These are phyloP conservation scores for Elongisporangium prolatum DNA, from an alignment of 352 stramenopile species.

Conservation along the genomic window DNA sequence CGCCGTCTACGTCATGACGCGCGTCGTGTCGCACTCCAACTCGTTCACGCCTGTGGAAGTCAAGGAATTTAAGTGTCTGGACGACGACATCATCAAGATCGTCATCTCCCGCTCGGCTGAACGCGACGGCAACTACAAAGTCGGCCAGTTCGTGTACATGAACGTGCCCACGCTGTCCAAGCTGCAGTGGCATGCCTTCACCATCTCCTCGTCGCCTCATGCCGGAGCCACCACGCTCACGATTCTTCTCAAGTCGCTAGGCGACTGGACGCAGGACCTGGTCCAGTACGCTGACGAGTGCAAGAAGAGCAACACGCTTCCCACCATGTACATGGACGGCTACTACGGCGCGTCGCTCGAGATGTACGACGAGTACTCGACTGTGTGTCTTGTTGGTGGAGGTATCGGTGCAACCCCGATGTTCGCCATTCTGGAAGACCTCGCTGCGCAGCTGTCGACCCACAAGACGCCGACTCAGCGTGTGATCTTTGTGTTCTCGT, in stretches of 20 bases:
- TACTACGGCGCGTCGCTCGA: constrained; percentile 10
- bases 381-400: constrained; percentile 6
- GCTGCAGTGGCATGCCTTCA: constrained; percentile 25
- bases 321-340: constrained; percentile 18
- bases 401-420: constrained; percentile 7
- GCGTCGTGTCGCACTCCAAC: constrained; percentile 11
- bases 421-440: constrained; percentile 9
- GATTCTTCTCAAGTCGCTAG: constrained; percentile 15
- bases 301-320: background rate
- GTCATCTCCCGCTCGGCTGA: constrained; percentile 6
- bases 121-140: constrained; percentile 2
- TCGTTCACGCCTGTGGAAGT: constrained; percentile 12
- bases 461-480: background rate
- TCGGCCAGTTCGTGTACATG: constrained; percentile 15
- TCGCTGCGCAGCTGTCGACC: background rate
- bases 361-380: constrained; percentile 7
- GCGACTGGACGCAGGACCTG: constrained; percentile 10
- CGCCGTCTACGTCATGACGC: constrained; percentile 11
- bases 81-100: constrained; percentile 18
- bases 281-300: constrained; percentile 16
- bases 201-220: constrained; percentile 11
- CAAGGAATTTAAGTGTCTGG: constrained; percentile 15
- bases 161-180: constrained; percentile 17
- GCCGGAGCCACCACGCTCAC: constrained; percentile 5
- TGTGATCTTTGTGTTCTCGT: constrained; percentile 7